Base-by-base conservation (phyloP, 768 basidiomycete species). In the Erythrobasidium yunnanense region DNA sequence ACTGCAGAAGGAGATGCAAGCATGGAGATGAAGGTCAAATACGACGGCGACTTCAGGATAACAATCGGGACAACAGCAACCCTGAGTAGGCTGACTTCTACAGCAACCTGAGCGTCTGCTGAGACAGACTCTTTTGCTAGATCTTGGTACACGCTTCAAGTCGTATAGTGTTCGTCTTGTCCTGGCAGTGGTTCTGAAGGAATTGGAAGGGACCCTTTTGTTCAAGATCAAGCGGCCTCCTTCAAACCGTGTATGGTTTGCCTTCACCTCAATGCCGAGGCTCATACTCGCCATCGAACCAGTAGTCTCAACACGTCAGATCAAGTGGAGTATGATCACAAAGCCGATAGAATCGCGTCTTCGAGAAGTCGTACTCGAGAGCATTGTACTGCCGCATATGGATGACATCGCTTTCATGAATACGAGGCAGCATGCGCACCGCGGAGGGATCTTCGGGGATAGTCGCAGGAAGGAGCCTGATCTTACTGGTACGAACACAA, bases 381-480 rank as follows among this genome's bases (percentile, higher is more conserved):
- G 91, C 0, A 83, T 97, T 20, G 95, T 99, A 20, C 78, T 92
- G 75, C 95, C 95, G 4, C 89, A 95, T 77, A 95, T 96, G 90
- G 95, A 99, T 75, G 95, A 99, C 72, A 87, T 97, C 66, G 81
- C 91, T 13, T 96, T 91, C 81, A 97, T 93, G 74, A 87, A 95
- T 75, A 92, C 87, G 34, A 52, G 73, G 2, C 71, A 74, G 1
- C 85, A 82, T 71, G 71, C 73, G 55, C 84, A 82, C 65, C 84
- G 93, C 35, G 93, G 92, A 49, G 93, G 92, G 5, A 87, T 99
- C 69, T 97, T 87, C 82, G 80, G 83, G 6, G 88, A 90, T 69
- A 86, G 90, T 0, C 71, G 74, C n/a, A 77, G 79, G 35, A 66
- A 66, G 32, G 63, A 69, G 15, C 35, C 42, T n/a, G 66, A 69